Evolutionary conservation across 495 filamentous ascomycete genomes (phyloP), one percentile per base, ranked within the genome.

Genomic region (Pyronema domesticum): DNA sequence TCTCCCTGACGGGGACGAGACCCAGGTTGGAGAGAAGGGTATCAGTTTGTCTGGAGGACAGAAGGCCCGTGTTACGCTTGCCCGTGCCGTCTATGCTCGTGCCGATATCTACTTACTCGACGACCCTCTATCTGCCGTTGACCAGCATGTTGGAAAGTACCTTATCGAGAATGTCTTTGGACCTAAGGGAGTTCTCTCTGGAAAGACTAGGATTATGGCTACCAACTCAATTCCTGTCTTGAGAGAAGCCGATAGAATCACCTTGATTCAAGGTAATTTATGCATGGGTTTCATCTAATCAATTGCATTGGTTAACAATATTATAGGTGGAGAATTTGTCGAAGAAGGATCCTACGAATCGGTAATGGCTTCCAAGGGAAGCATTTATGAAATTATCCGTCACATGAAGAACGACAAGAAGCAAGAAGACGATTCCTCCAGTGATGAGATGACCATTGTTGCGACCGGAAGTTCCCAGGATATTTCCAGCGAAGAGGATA

Each of bases 1-100:
- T 56, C 75, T 99, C 30, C 93, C 93, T 5, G 93, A 99, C 67
- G 91, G 93, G 13, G 93, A 99, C 63, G 83, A 89, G 63, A 99
- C 93, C 0, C 81, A 95, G 65, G 93, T 99, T 53, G 91, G 91
- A 55, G 91, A 99, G 69, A 81, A 94, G 57, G 93, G 93, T 14
- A 99, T 99, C 36, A 95, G 91, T 5, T 75, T 99, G 37, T 95
- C 89, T 47, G 93, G 93, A 55, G 93, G 93, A 37, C 93, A 99
- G 68, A 96, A 93, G 70, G 91, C 93, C 54, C 81, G 93, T 13
- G 73, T 99, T 60, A 91, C 88, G n/a, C 74, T 99, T 51, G 93
- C 93, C 11, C 76, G 93, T 65, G 93, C 93, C 46, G 93, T 99
- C 1, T 99, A 99, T 66, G 89, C 93, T 54, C 78, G 93, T 58